Percentiles rank a stretch among this genome's conserved stretches.
Conservation (phyloP, 2,329 filamentous ascomycete species). For the Scopulariopsis brevicaulis region DNA sequence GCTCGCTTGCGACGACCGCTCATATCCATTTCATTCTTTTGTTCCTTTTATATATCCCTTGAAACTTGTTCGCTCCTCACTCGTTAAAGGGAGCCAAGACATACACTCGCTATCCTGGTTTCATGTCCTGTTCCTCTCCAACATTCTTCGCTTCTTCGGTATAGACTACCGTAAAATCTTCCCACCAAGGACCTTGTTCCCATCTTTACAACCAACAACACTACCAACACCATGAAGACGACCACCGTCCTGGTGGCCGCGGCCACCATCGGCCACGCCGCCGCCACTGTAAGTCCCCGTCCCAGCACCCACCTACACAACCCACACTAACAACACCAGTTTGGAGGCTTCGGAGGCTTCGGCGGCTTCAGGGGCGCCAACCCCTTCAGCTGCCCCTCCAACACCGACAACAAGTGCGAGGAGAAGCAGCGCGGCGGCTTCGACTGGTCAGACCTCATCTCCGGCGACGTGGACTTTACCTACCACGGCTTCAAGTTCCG, state of each 20-base stretch:
- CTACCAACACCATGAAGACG: conserved; percentile 35
- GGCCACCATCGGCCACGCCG: conserved; percentile 36
- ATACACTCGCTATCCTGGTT: conserved; percentile 1
- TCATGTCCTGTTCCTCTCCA: conserved; percentile 5
- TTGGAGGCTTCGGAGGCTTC: conserved; percentile 8
- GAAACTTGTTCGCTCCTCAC: background rate
- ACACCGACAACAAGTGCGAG: conserved; percentile 67
- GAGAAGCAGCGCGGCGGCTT: conserved; percentile 59
- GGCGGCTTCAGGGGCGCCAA: conserved; percentile 15
- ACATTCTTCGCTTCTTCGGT: conserved; percentile 8
- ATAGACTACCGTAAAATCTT: conserved; percentile 11
- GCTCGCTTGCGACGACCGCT: conserved; percentile 13
- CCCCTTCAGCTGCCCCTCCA: conserved; percentile 55
- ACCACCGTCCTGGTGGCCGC: conserved; percentile 36
- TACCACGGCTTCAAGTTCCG: conserved; percentile 67
- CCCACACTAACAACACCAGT: conserved; percentile 5
- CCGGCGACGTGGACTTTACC: conserved; percentile 43
- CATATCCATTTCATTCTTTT: conserved; percentile 5
- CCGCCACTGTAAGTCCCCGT: conserved; percentile 27
- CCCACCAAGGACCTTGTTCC: conserved; percentile 9
- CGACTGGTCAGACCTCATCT: conserved; percentile 53
- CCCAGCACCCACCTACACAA: conserved; percentile 8
- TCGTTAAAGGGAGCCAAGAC: conserved; percentile 6
- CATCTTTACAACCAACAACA: conserved; percentile 5
- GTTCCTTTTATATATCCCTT: conserved; percentile 6